A percentile compares a stretch with the other conserved stretches of the same genome.
These are phyloP conservation scores for Fusarium sp. DNA, from an alignment of 2,329 filamentous ascomycete genomes.

Conservation along the genomic window DNA sequence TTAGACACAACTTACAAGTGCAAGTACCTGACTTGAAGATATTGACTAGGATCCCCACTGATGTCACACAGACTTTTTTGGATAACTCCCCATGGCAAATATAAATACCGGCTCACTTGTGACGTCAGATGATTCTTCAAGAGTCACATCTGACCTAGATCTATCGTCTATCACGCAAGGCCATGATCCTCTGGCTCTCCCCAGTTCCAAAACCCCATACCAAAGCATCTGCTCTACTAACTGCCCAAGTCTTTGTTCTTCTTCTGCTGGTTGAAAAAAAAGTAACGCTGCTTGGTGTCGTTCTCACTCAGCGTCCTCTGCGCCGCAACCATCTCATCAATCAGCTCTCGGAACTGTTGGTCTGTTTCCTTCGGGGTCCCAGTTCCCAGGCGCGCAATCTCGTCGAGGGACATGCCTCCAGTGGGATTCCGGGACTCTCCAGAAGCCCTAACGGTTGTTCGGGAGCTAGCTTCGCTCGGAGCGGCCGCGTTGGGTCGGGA, in stretches of 20 bases:
- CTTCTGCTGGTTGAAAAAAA: not conserved
- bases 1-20: too few species aligned
- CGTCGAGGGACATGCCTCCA: not conserved
- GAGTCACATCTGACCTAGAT: not conserved
- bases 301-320: not conserved
- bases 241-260: not conserved
- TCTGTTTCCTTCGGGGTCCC: not conserved
- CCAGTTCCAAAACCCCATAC: not conserved
- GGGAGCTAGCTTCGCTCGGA: not conserved
- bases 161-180: not conserved
- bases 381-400: not conserved
- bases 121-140: not conserved
- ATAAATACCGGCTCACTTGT: too few species aligned
- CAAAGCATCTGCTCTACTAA: not conserved
- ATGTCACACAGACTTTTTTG: too few species aligned
- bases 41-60: too few species aligned
- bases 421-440: not conserved
- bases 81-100: too few species aligned
- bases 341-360: not conserved
- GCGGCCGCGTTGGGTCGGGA: not conserved
- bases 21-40: too few species aligned
- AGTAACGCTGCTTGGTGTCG: not conserved
- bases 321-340: not conserved
- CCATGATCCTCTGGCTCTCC: not conserved
- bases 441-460: not conserved